Evolutionary conservation across 441 rosid genomes (phyloP), one percentile per base, ranked within the genome.

Genomic region (Brassica hybrid): DNA sequence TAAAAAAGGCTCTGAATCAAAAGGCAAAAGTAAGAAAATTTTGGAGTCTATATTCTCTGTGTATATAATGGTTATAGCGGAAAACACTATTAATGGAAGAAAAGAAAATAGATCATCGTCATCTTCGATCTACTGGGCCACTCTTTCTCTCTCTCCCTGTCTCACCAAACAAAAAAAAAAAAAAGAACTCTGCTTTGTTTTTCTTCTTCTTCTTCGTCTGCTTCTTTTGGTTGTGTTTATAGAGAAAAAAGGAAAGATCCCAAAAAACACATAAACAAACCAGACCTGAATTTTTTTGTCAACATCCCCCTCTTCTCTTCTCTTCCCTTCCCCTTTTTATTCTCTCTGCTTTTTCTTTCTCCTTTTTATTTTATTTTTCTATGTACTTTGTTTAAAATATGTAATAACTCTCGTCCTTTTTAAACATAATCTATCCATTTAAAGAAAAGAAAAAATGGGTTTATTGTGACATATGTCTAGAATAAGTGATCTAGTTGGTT

Each of bases 101-200:
- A n/a, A 72, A 81, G 73, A 73, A 64, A 72, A 81, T 73, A 89
- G 98, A 90, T 93, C 96, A 87, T 89, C 90, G 9, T 56, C 60
- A 77, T 81, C 81, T 83, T 90, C 92, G 97, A 93, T 93, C 99
- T 90, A 86, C 91, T 86, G 96, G 96, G 94, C 95, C 97, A 90
- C 86, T 85, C 60, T n/a, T 76, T 58, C 65, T 72, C 65, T 63
- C 41, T 84, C 78, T 71, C 43, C 74, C 78, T 78, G 82, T 84
- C 81, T 41, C 56, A 71, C 79, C 82, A 73, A 76, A 78, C n/a
- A n/a, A n/a, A n/a, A 66, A 69, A 17, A 36, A 74, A 69, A 73
- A 73, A 27, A n/a, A n/a, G n/a, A 68, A 73, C 64, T 57, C 79
- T 75, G 14, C 72, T 75, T 79, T 56, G 9, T 56, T 8, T 18